A percentile compares a stretch with the other conserved stretches of the same genome.
Evolutionary conservation across 139 green algal species (phyloP).

Genomic region (Coelastrella sp.): DNA sequence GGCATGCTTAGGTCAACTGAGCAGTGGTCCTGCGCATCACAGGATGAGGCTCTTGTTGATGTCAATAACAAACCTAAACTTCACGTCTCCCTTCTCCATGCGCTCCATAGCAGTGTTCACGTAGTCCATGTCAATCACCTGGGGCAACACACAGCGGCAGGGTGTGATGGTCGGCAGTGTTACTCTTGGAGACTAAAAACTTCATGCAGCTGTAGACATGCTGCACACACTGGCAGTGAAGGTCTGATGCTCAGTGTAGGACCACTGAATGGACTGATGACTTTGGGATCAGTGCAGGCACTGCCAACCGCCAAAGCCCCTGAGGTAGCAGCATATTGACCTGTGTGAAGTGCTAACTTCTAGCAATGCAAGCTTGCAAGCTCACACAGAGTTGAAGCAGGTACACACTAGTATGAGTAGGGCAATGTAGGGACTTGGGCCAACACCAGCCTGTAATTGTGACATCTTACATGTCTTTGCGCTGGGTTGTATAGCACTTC

Average conservation of each 20-base stretch:
- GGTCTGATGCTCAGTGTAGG: too few relatives aligned
- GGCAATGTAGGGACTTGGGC: too few relatives aligned
- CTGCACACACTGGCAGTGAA: not conserved
- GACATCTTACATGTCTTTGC: too few relatives aligned
- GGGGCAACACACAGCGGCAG: not conserved
- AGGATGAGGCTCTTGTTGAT: constrained; percentile 54
- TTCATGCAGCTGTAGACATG: not conserved
- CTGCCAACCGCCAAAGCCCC: too few relatives aligned
- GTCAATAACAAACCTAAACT: constrained; percentile 78
- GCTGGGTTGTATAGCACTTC: not conserved
- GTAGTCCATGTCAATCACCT: constrained; percentile 59
- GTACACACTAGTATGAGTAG: too few relatives aligned
- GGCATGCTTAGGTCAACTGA: not conserved
- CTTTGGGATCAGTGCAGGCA: too few relatives aligned
- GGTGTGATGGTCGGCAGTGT: not conserved
- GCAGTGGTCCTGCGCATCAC: not conserved
- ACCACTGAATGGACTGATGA: too few relatives aligned
- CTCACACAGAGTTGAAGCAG: too few relatives aligned
- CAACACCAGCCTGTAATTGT: too few relatives aligned
- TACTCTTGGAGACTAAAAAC: not conserved
- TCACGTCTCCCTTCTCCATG: constrained; percentile 70
- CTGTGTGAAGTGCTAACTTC: too few relatives aligned
- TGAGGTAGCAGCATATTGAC: too few relatives aligned
- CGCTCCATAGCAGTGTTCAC: constrained; percentile 80
- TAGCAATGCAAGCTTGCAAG: too few relatives aligned